Evolutionary conservation across 441 rosid genomes (phyloP), one percentile per base, ranked within the genome.

Genomic region (Gossypium schwendimanii): DNA sequence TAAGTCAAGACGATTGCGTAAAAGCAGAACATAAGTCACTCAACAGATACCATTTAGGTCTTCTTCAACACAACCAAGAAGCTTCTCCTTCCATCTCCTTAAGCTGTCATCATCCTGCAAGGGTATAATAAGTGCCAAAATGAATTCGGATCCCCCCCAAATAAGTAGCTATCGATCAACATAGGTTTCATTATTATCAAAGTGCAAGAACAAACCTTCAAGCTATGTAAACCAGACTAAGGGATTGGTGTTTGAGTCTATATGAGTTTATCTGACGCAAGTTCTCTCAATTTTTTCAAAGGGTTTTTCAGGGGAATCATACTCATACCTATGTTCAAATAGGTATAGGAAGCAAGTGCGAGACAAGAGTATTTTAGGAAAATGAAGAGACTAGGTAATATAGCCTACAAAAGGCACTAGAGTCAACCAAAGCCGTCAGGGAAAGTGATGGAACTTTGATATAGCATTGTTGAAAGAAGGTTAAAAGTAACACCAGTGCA

Each of bases 61-160:
- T 20, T 70, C 80, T 75, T 85, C 87, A 6, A 87, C 63, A 31
- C 80, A 76, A 15, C 88, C 91, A 65, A 87, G 87, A 55, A 87
- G 80, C 82, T 87, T 76, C 78, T 85, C 87, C 63, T 87, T 87
- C 88, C 90, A 87, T 73, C 88, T 82, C 70, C 84, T 85, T 63
- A 87, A 78, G 83, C 91, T 87, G n/a, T 83, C 86, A 79, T 87
- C 91, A 50, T 87, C 88, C 88, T 87, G 84, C 71, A 82, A 59
- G 21, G 36, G 31, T 47, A 66, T 50, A 47, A n/a, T 28, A 9
- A 63, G 60, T n/a, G 31, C 21, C 74, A 41, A 33, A 54, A 11
- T 11, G 18, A 58, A 41, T 55, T 57, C 6, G 8, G 18, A 58
- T 0, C 36, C 63, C 63, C 39, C 36, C 62, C 17, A 24, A 24